phyloP scores from a whole-genome alignment of 306 rosid species.

The Rosa lucieae region DNA sequence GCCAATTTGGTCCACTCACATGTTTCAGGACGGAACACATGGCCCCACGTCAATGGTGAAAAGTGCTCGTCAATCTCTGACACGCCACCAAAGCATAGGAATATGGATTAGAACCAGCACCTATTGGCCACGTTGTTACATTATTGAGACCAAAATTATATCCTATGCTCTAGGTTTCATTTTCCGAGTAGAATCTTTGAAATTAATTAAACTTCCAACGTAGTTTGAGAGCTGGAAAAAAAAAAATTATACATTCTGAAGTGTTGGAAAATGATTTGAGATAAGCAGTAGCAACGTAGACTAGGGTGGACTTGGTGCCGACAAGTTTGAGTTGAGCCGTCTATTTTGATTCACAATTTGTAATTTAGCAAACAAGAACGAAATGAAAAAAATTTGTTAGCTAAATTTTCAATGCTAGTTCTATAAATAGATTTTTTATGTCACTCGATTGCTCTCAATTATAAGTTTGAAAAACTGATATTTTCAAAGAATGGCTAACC shows the following conservation, averaged over 20 bases:
- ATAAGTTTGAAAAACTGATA: too few relatives aligned
- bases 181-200: neutral
- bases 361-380: too few relatives aligned
- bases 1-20: conserved; percentile 18
- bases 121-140: neutral
- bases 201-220: neutral
- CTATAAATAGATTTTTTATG: too few relatives aligned
- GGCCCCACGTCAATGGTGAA: conserved; percentile 1
- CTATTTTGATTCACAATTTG: too few relatives aligned
- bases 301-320: too few relatives aligned
- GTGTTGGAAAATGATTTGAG: neutral
- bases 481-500: too few relatives aligned
- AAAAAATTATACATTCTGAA: neutral
- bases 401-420: too few relatives aligned
- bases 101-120: neutral
- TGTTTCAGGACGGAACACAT: neutral
- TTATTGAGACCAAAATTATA: neutral
- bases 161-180: neutral
- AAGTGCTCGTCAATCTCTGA: conserved; percentile 13
- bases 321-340: neutral
- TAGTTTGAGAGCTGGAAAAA: too few relatives aligned
- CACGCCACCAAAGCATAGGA: conserved; percentile 4
- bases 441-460: too few relatives aligned
- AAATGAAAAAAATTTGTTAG: too few relatives aligned
- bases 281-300: neutral